These are phyloP conservation scores for Pulveroboletus sp. DNA, from an alignment of 768 basidiomycete species.

Conservation along the genomic window DNA sequence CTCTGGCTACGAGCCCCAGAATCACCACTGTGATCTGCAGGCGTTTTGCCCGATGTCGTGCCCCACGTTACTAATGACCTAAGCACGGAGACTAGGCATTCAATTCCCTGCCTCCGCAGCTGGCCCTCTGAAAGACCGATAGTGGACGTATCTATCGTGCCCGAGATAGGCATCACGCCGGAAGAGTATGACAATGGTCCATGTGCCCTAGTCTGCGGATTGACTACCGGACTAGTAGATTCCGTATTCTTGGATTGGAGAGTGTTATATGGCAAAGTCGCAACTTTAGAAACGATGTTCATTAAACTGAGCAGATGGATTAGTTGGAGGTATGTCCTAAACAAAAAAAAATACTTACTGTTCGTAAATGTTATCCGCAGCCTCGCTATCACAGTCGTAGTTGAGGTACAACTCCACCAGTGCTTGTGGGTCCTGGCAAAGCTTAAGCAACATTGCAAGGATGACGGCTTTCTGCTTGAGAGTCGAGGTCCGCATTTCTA, in stretches of 20 bases:
- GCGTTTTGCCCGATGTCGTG: conserved; percentile 40
- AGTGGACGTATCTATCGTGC: conserved; percentile 60
- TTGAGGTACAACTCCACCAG: conserved; percentile 98
- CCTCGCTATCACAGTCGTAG: conserved; percentile 96
- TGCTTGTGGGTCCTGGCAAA: conserved; percentile 96
- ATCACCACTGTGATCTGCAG: conserved; percentile 34
- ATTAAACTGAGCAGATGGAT: conserved; percentile 54
- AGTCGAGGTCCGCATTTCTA: conserved; percentile 97
- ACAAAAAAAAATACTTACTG: conserved; percentile 46
- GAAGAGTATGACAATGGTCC: conserved; percentile 51
- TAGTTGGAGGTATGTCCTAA: conserved; percentile 2
- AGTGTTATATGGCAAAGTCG: conserved; percentile 50
- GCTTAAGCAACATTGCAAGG: conserved; percentile 76
- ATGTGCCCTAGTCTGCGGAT: conserved; percentile 38
- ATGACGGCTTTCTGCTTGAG: conserved; percentile 93
- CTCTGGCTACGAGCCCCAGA: conserved; percentile 41
- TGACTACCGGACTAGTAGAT: conserved; percentile 55
- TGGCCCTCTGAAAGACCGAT: conserved; percentile 78
- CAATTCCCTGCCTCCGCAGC: conserved; percentile 86
- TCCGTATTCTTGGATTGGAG: conserved; percentile 50
- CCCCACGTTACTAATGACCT: conserved; percentile 92
- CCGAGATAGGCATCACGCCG: conserved; percentile 58
- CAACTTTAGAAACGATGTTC: conserved; percentile 93
- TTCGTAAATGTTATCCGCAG: conserved; percentile 96
- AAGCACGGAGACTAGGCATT: conserved; percentile 85